phyloP scores from a whole-genome alignment of 2,329 filamentous ascomycete genomes.

The Parascedosporium putredinis region DNA sequence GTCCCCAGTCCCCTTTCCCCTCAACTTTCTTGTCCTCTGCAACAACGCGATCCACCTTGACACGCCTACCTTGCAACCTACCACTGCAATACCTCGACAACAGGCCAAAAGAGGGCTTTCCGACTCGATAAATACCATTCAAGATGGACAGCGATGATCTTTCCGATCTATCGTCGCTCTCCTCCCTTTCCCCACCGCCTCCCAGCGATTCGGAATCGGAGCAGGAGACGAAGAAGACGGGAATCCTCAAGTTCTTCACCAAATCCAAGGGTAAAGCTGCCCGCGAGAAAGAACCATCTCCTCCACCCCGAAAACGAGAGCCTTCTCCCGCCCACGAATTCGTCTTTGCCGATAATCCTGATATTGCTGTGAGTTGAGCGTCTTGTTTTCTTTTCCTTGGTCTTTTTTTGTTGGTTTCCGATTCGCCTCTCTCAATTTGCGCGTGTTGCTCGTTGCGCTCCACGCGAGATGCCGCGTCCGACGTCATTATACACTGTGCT shows the following conservation, averaged over 20 bases:
- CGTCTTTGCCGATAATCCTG: slow-evolving; percentile 78
- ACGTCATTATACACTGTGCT: slow-evolving; percentile 21
- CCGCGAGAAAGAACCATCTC: slow-evolving; percentile 47
- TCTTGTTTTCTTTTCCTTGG: slow-evolving; percentile 6
- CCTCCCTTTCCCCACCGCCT: slow-evolving; percentile 34
- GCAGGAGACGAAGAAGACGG: slow-evolving; percentile 40
- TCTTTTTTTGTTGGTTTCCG: no score
- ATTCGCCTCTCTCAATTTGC: no score
- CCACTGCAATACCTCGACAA: no score
- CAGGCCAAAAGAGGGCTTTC: not conserved
- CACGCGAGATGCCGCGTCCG: slow-evolving; percentile 41
- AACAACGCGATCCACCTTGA: not conserved
- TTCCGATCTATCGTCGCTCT: slow-evolving; percentile 52
- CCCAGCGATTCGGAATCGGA: slow-evolving; percentile 38
- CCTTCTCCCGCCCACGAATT: slow-evolving; percentile 87
- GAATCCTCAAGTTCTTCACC: slow-evolving; percentile 57
- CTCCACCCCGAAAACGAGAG: slow-evolving; percentile 65
- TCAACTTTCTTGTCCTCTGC: slow-evolving; percentile 19
- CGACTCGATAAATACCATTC: slow-evolving; percentile 6
- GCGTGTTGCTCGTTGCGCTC: slow-evolving; percentile 27
- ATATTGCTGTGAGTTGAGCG: slow-evolving; percentile 69
- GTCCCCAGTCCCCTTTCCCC: slow-evolving; percentile 11
- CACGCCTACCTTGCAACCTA: slow-evolving; percentile 1
- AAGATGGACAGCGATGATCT: slow-evolving; percentile 51
- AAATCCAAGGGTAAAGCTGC: slow-evolving; percentile 21